phyloP scores from a whole-genome alignment of 129 eudicot species.

The Apium graveolens region DNA sequence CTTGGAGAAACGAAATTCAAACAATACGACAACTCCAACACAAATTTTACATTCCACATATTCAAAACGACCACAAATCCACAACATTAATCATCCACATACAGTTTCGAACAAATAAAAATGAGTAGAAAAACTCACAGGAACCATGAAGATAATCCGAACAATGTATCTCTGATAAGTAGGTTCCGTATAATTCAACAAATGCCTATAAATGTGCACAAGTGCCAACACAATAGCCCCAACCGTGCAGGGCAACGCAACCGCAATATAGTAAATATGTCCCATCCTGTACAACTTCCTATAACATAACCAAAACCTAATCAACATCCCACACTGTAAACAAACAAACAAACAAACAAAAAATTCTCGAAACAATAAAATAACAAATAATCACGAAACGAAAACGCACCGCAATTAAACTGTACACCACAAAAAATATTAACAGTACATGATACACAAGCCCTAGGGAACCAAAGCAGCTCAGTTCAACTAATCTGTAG shows the following conservation, averaged over 20 bases:
- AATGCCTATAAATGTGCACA: slow-evolving; percentile 71
- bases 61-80: background rate
- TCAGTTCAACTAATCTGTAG: background rate
- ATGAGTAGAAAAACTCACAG: slow-evolving; percentile 45
- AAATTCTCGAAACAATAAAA: background rate
- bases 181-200: slow-evolving; percentile 92
- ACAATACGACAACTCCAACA: background rate
- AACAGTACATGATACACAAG: background rate
- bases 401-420: background rate
- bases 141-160: slow-evolving; percentile 95
- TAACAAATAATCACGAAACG: background rate
- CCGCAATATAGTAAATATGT: slow-evolving; percentile 45
- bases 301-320: background rate
- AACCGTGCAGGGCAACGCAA: slow-evolving; percentile 84
- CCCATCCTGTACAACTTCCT: slow-evolving; percentile 40
- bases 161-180: slow-evolving; percentile 88
- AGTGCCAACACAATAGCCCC: slow-evolving; percentile 78
- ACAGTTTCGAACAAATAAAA: background rate
- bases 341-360: background rate
- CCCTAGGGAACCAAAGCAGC: background rate
- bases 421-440: background rate
- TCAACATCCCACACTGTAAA: background rate
- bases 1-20: background rate
- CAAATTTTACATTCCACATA: background rate
- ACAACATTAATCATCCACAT: background rate